Conservation (phyloP, 139 green algal species). For the Coccomyxa sp. region DNA sequence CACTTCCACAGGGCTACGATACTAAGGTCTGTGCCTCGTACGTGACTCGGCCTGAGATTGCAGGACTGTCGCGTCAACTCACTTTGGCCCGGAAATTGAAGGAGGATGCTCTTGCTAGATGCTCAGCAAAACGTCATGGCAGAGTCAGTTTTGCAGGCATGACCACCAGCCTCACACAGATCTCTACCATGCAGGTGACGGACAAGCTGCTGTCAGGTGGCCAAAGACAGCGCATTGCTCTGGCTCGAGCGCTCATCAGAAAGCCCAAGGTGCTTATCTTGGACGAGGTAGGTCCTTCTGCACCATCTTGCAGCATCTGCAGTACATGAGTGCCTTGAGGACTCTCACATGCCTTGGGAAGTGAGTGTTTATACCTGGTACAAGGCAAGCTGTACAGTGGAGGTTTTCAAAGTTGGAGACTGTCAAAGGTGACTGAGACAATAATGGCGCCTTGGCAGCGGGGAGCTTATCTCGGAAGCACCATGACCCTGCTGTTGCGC, state of each 20-base stretch:
- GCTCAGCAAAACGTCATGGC: no score
- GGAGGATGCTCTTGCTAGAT: background rate
- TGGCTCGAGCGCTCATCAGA: conserved; percentile 55
- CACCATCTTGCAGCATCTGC: no score
- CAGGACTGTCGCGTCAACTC: background rate
- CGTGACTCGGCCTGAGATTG: background rate
- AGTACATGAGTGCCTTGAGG: no score
- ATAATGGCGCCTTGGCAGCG: no score
- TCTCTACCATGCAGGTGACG: conserved; percentile 15
- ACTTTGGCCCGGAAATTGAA: background rate
- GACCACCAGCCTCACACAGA: background rate
- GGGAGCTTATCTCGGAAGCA: no score
- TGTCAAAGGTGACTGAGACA: no score
- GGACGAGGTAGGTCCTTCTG: conserved; percentile 54
- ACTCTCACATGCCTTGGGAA: no score
- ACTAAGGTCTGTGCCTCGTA: conserved; percentile 54
- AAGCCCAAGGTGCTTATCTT: conserved; percentile 50
- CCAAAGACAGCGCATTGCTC: conserved; percentile 81
- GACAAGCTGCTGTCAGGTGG: conserved; percentile 61
- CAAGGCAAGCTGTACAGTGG: no score
- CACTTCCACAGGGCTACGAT: conserved; percentile 63
- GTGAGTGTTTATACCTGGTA: no score
- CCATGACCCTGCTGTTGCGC: conserved; percentile 9
- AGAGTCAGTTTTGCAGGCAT: background rate
- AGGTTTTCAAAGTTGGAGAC: no score